phyloP scores from a whole-genome alignment of 352 stramenopile genomes.

The Phytophthora boehmeriae region DNA sequence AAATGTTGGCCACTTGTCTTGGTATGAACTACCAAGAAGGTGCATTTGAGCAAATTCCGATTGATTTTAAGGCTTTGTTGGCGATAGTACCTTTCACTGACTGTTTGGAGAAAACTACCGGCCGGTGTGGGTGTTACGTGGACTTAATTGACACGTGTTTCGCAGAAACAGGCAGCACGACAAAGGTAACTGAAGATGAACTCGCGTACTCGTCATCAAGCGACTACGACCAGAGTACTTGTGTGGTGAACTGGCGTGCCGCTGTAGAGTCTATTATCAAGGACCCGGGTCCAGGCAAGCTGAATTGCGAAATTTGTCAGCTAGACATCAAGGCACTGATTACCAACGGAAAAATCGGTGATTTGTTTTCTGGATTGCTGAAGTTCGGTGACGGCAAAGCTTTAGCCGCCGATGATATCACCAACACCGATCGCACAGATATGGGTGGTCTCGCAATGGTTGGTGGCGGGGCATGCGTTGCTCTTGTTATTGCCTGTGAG shows the following conservation, averaged over 20 bases:
- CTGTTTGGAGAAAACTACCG: slow-evolving; percentile 62
- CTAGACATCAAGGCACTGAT: slow-evolving; percentile 72
- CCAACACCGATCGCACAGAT: slow-evolving; percentile 50
- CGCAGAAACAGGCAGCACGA: slow-evolving; percentile 47
- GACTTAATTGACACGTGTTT: slow-evolving; percentile 74
- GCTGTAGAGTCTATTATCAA: slow-evolving; percentile 62
- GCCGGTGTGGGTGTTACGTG: slow-evolving; percentile 75
- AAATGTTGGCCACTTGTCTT: slow-evolving; percentile 76
- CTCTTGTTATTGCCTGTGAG: slow-evolving; percentile 62
- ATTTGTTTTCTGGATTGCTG: slow-evolving; percentile 60
- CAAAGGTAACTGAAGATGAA: slow-evolving; percentile 41
- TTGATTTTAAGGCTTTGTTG: slow-evolving; percentile 81
- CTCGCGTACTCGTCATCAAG: slow-evolving; percentile 31
- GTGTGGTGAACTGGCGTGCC: slow-evolving; percentile 56
- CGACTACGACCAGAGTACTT: slow-evolving; percentile 71
- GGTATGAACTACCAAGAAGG: slow-evolving; percentile 52
- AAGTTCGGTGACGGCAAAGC: slow-evolving; percentile 42
- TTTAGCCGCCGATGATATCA: slow-evolving; percentile 25
- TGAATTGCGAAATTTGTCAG: slow-evolving; percentile 83
- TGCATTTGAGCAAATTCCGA: slow-evolving; percentile 53
- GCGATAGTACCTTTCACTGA: slow-evolving; percentile 69
- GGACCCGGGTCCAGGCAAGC: slow-evolving; percentile 47
- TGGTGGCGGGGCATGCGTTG: slow-evolving; percentile 52
- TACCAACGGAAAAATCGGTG: slow-evolving; percentile 65
- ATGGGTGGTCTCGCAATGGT: slow-evolving; percentile 67